Evolutionary conservation across 768 basidiomycete genomes (phyloP), one percentile per base, ranked within the genome.

Genomic region (Pulveroboletus sp.): DNA sequence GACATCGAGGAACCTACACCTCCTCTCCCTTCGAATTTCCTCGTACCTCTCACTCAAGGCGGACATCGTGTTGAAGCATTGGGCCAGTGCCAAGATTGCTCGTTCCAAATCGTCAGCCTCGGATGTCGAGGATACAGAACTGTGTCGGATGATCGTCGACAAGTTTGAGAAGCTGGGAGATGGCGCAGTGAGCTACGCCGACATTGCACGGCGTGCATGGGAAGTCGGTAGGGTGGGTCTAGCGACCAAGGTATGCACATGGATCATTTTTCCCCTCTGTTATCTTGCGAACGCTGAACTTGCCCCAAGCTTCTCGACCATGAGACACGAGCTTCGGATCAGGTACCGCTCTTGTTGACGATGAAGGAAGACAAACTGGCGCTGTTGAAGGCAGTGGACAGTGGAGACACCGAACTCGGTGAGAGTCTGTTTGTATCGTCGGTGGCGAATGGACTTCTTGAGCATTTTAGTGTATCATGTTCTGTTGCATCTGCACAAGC

Each of bases 351-450:
- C n/a, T 69, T 98, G 43, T 71, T 98, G 9, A 80, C 76, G 45
- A 99, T 99, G 96, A 91, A 94, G 60, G 91, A 97, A 68, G 94
- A 97, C 58, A 81, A 81, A 40, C 66, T 93, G 7, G 96, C 94
- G 3, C 71, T 98, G 24, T 69, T 78, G 46, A 97, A 95, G 65
- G 93, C 95, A 4, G 86, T 94, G 15, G 88, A 93, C 55, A 95
- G 93, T 58, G 95, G 94, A 1, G 93, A 98, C 63, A 92, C 93
- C 0, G 93, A 99, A 69, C 78, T 99, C 3, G 86, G 94, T 95
- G 60, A 24, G 78, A 67, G 8, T 47, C 8, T 8, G 2, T 43
- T 24, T 31, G 2, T 32, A 6, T 15, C 31, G 12, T 18, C 30
- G 3, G 26, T 18, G 6, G 2, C 14, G 5, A 5, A n/a, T 5